Percentiles rank a stretch among this genome's conserved stretches.
Conservation (phyloP, 495 filamentous ascomycete species). For the Staphylotrichum longicolle region DNA sequence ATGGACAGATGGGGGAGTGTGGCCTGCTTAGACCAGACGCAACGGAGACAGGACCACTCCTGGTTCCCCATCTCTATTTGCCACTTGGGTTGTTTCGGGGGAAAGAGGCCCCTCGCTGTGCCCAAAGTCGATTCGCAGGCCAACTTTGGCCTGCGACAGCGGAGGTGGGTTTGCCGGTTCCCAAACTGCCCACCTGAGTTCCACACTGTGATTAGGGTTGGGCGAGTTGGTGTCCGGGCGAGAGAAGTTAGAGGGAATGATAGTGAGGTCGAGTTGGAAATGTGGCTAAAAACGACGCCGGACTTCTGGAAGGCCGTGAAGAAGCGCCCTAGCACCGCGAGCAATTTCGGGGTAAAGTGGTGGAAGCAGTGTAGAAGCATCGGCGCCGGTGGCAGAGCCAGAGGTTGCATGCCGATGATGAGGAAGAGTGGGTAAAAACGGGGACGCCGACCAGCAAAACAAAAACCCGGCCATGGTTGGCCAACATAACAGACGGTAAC, state of each 20-base stretch:
- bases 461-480: too few species aligned
- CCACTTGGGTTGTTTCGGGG: conserved; percentile 8
- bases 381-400: conserved; percentile 12
- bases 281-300: conserved; percentile 30
- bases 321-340: conserved; percentile 21
- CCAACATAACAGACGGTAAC: conserved; percentile 30
- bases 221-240: not conserved
- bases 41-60: not conserved
- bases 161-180: not conserved
- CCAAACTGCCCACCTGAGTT: not conserved
- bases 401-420: not conserved
- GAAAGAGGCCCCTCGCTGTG: not conserved
- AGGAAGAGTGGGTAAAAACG: not conserved
- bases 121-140: not conserved
- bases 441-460: too few species aligned
- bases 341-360: conserved; percentile 24
- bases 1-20: not conserved
- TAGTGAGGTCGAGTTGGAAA: conserved; percentile 14
- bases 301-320: conserved; percentile 31
- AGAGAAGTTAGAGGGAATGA: not conserved
- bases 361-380: conserved; percentile 19
- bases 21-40: conserved; percentile 1
- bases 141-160: not conserved
- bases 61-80: conserved; percentile 6
- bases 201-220: not conserved